phyloP scores from a whole-genome alignment of 345 rosid genomes.

The Eucalyptus erythrocorys region DNA sequence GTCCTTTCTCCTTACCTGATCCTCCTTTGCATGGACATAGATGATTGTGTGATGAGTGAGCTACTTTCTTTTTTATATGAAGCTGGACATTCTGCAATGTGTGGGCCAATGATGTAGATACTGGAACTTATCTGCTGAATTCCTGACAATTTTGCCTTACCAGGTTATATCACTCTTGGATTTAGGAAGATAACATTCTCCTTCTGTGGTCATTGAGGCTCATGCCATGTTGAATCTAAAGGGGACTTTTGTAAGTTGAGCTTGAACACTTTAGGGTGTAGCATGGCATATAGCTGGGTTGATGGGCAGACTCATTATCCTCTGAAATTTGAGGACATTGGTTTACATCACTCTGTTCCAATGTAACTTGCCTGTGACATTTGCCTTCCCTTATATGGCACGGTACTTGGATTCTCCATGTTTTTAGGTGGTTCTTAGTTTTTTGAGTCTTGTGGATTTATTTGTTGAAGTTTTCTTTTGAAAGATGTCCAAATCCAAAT shows the following conservation, averaged over 20 bases:
- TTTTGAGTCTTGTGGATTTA: neutral
- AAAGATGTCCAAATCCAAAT: neutral
- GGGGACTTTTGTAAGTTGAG: neutral
- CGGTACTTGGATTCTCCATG: neutral
- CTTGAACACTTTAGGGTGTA: neutral
- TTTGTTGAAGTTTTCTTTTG: neutral
- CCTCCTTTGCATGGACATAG: neutral
- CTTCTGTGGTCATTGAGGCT: neutral
- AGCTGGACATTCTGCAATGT: neutral
- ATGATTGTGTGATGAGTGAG: neutral
- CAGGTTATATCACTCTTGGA: neutral
- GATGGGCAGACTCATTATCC: neutral
- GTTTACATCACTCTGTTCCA: neutral
- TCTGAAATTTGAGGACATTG: neutral
- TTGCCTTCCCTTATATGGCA: neutral
- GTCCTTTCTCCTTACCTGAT: neutral
- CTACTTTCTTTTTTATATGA: neutral
- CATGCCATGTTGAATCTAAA: neutral
- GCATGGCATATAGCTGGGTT: neutral
- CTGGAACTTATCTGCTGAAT: neutral
- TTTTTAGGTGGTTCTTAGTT: neutral
- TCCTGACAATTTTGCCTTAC: neutral
- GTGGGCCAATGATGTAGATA: neutral
- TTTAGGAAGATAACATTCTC: neutral
- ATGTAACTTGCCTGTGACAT: neutral